Conservation (phyloP, 73 alveolate genomes). For the Diophrys sp. region DNA sequence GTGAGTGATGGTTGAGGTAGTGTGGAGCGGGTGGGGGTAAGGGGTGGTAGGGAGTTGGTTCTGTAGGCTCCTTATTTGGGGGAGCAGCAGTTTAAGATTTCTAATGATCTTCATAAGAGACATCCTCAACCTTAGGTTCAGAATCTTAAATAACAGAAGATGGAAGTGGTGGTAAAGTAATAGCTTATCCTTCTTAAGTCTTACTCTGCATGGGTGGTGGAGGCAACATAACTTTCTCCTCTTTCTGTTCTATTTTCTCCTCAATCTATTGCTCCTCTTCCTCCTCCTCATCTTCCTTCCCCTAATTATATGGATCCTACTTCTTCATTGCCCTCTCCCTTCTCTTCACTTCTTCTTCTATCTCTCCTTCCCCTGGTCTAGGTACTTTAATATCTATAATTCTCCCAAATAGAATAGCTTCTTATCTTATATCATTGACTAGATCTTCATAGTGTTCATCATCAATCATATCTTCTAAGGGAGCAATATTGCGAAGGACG, state of each 20-base stretch:
- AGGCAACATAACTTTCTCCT: neutral
- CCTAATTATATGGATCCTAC: conserved; percentile 9
- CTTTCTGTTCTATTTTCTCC: conserved; percentile 17
- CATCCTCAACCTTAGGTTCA: neutral
- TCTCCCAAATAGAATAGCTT: conserved; percentile 71
- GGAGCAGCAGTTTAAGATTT: neutral
- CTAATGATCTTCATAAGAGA: neutral
- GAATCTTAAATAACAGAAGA: too few relatives aligned
- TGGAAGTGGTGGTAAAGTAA: too few relatives aligned
- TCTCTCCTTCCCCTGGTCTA: conserved; percentile 3
- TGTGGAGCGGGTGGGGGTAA: too few relatives aligned
- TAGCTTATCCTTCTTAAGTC: too few relatives aligned
- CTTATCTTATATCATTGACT: conserved; percentile 80
- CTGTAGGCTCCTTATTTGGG: conserved; percentile 13
- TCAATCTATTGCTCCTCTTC: conserved; percentile 9
- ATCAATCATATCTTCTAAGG: conserved; percentile 62
- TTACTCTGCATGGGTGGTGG: neutral
- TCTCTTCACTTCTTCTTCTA: conserved; percentile 13
- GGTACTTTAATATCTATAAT: conserved; percentile 84
- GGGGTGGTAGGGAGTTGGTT: too few relatives aligned
- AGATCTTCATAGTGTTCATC: conserved; percentile 80
- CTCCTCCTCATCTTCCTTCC: conserved; percentile 9
- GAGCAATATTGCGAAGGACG: conserved; percentile 70
- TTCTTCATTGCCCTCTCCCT: conserved; percentile 10
- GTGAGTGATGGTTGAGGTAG: too few relatives aligned